phyloP scores from a whole-genome alignment of 2,329 filamentous ascomycete species.

The Ilyonectria sp. region DNA sequence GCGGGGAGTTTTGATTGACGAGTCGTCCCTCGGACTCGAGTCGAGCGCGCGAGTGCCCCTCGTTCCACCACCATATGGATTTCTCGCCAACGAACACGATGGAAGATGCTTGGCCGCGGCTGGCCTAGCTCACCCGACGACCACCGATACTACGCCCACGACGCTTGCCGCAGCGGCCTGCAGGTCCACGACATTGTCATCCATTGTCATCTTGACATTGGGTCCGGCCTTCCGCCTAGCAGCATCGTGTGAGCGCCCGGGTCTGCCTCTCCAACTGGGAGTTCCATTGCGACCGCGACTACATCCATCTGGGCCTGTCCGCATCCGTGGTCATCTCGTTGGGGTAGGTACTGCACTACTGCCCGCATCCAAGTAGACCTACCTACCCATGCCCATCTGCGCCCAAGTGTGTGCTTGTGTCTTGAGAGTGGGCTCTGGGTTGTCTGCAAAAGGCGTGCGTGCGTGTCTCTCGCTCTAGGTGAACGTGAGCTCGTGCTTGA shows the following conservation, averaged over 20 bases:
- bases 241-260: constrained; percentile 30
- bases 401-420: constrained; percentile 24
- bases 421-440: constrained; percentile 7
- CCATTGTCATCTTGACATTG: constrained; percentile 28
- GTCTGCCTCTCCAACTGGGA: constrained; percentile 14
- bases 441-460: constrained; percentile 21
- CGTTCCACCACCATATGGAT: constrained; percentile 25
- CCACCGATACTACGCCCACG: constrained; percentile 5
- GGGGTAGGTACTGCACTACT: constrained; percentile 22
- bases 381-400: constrained; percentile 24
- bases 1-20: constrained; percentile 20
- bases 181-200: constrained; percentile 24
- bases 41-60: constrained; percentile 26
- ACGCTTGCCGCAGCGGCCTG: constrained; percentile 18
- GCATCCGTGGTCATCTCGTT: constrained; percentile 20
- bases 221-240: constrained; percentile 12
- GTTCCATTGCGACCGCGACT: constrained; percentile 17
- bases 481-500: constrained; percentile 11
- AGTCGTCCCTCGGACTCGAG: constrained; percentile 8
- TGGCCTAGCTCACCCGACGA: constrained; percentile 27
- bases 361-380: constrained; percentile 19
- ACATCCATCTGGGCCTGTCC: constrained; percentile 13
- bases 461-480: constrained; percentile 18
- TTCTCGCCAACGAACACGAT: constrained; percentile 30
- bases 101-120: constrained; percentile 32